Evolutionary conservation across 1,139 yeast species (phyloP), one percentile per base, ranked within the genome.

Genomic region (Hyphopichia buzzinii): DNA sequence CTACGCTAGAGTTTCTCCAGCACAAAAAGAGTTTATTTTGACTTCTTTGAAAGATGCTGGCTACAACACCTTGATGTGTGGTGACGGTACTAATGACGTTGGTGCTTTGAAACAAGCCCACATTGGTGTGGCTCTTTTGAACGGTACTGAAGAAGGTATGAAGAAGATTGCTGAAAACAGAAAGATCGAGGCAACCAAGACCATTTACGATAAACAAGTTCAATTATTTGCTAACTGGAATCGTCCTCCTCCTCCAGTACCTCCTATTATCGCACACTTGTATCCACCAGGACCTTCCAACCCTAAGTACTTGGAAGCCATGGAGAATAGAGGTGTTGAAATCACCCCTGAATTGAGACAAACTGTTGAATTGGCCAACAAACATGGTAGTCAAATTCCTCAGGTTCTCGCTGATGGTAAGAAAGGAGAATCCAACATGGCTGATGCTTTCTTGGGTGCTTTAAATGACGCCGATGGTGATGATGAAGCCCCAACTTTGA

Each of bases 51-150:
- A 92, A 62, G 84, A 81, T 41, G 79, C 89, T 57, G 97, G 97
- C 24, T 92, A 90, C 64, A 84, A 79, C 54, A 92, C 98, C 24
- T 76, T 94, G 52, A 92, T 92, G 99, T 92, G 98, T 67, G 99
- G 99, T 72, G 99, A 92, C 66, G 99, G 99, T 66, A 92, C 99
- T 24, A 92, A 92, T 59, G 99, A 92, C 72, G 98, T 92, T 39
- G 99, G 99, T 62, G 99, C 99, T 37, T 78, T 92, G 65, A 94
- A 92, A 62, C 97, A 92, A 68, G 97, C 99, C 7, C 96, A 92
- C 55, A 84, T 92, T 57, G 98, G 98, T 70, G 90, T 92, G 56
- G 99, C 99, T 12, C 71, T 92, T 49, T 75, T 94, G 59, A 94
- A 94, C 55, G 99, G 97, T 67, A 89, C 98, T 39, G 96, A 87